phyloP scores from a whole-genome alignment of 1,284 basidiomycete genomes.

The Melanopsichium pennsylvanicum region DNA sequence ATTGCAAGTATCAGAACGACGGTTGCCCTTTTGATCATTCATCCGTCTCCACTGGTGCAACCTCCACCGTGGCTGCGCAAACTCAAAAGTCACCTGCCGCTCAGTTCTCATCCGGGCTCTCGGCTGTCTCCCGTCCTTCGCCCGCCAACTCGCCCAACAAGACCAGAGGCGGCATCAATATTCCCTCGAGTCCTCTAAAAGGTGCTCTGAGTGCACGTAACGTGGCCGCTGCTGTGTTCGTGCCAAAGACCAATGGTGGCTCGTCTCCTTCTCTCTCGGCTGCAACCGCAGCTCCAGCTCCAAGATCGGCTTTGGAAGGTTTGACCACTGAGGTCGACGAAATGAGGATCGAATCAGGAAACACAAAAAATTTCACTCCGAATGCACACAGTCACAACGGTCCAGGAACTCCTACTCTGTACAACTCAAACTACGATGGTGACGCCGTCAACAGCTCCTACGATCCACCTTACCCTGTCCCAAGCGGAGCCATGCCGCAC shows the following conservation, averaged over 20 bases:
- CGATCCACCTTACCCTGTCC: constrained; percentile 15
- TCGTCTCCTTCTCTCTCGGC: constrained; percentile 31
- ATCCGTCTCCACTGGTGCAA: constrained; percentile 5
- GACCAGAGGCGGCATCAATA: constrained; percentile 5
- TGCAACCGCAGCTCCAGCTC: constrained; percentile 8
- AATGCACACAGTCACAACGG: constrained; percentile 16
- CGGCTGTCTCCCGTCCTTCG: constrained; percentile 18
- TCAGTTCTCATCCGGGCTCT: constrained; percentile 14
- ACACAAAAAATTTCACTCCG: constrained; percentile 16
- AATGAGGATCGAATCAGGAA: constrained; percentile 21
- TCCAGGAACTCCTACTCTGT: constrained; percentile 24
- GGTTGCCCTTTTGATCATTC: constrained; percentile 43
- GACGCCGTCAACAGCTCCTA: constrained; percentile 28
- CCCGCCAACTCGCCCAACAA: constrained; percentile 25
- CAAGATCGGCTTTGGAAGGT: constrained; percentile 13
- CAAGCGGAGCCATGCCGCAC: constrained; percentile 6
- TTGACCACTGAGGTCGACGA: constrained; percentile 23
- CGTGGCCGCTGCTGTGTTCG: constrained; percentile 57
- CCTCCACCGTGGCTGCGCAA: neutral
- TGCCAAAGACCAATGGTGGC: constrained; percentile 48
- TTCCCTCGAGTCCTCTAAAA: constrained; percentile 40
- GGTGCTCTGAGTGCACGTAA: constrained; percentile 51
- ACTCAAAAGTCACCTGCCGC: constrained; percentile 20
- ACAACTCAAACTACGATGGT: constrained; percentile 20
- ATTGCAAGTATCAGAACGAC: constrained; percentile 48